Base-by-base conservation (phyloP, 768 basidiomycete species). In the Postia placenta region DNA sequence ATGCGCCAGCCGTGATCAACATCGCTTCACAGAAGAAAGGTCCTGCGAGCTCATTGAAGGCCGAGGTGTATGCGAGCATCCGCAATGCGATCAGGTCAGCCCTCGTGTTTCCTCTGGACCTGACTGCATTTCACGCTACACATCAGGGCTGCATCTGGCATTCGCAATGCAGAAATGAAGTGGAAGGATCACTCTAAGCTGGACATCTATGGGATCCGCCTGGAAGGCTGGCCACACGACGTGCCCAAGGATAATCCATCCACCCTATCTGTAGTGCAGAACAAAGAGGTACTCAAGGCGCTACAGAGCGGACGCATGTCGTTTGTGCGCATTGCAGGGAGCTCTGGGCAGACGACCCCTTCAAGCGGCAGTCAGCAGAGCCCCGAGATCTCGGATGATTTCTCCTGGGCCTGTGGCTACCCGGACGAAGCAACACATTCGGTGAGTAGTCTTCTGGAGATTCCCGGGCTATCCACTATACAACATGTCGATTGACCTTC, bases 101-200 rank as follows among this genome's bases (percentile, higher is more conserved):
- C 35, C 42, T 23, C 52, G 27, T 36, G 42, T 23, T 52, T 46
- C 22, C 38, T 23, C 28, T 27, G 33, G 12, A 39, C 44, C 41
- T 43, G 20, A 41, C 14, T 37, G 12, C 39, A 39, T 43, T 55
- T 25, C 37, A 37, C 38, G 30, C 53, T 25, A 27, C 52, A n/a
- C 30, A 22, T 11, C 50, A 84, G 83, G 61, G 59, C 70, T 3
- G 72, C 70, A 5, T 80, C 79, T 54, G 81, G 82, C 6, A 63
- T 79, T 17, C 79, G 78, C 11, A 79, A 72, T 47, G 83, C 84
- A 19, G 84, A 86, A 56, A 86, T 86, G 84, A 85, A 80, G 61
- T 86, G 84, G 84, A 79, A 80, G 7, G 83, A 82, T 58, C 83
- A 76, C 43, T 74, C 78, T 22, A 71, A 76, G 38, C 60, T 86